Evolutionary conservation across 176 grass and related monocot genomes (phyloP), one percentile per base, ranked within the genome.

Genomic region (Musa schizocarpa): DNA sequence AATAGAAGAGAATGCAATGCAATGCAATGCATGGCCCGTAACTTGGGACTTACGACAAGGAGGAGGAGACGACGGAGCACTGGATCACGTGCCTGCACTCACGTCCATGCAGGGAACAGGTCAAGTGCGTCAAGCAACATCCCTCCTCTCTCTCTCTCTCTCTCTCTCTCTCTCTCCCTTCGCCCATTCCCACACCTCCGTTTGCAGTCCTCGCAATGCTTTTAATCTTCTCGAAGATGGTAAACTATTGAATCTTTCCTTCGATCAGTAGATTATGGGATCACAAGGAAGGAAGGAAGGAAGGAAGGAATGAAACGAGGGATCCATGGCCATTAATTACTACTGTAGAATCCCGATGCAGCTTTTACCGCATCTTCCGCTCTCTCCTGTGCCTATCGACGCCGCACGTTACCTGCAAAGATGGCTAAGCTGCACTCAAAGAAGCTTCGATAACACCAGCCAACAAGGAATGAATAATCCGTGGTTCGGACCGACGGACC

Each of bases 71-170:
- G 29, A 34, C 3, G 34, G 3, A 9, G 71, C 51, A 65, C 83
- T 9, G 77, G 83, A 80, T 80, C 83, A 72, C 77, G 83, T 85
- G 83, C 77, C 48, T 50, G 77, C 83, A 71, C 83, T 52, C 11
- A 58, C 52, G 76, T 21, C 83, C 72, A 76, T 79, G 82, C 77
- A 84, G 9, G 69, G 53, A 51, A 51, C 43, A 56, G n/a, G 43
- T 19, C 48, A 58, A 63, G 77, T 71, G 51, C 62, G 68, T 71
- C 72, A 82, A 82, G 71, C 57, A 82, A 65, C 63, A 27, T 65
- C 63, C 22, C 63, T 27, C 22, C 21, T 43, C 34, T 43, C 29
- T 29, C 29, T 29, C 27, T 29, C 27, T 29, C 27, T 29, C 27
- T 29, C 29, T 29, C 29, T 29, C 29, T 29, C 29, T 24, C 24